Base-by-base conservation (phyloP, 495 filamentous ascomycete genomes). In the Aspergillus wentii region DNA sequence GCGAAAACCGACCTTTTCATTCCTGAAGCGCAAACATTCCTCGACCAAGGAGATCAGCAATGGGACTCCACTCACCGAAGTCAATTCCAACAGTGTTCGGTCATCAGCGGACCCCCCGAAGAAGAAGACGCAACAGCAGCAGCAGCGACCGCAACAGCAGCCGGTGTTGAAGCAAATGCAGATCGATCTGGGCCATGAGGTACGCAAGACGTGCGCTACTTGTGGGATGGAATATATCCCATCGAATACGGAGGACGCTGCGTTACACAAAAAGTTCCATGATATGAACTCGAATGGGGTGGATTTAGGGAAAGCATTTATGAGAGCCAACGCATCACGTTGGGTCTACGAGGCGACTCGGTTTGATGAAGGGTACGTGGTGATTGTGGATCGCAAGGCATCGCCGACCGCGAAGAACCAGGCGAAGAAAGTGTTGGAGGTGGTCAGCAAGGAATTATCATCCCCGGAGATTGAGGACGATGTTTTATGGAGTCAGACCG, bases 221-320 rank as follows among this genome's bases (percentile, higher is more conserved):
- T 87, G 83, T 52, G 77, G 74, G 1, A 87, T 87, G 83, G 78
- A 82, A 40, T 87, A 86, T 52, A 69, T 82, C 26, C 74, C 80
- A 9, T 83, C 80, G 1, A 76, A 78, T 16, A 61, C 64, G 27
- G 81, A 84, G 46, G 83, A 87, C 44, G 65, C 69, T 22, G 69
- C 69, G 2, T 49, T 85, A 23, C 83, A 87, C 49, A 77, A 73
- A 48, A 81, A 78, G 37, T 85, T 79, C 46, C 84, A 86, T 56
- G 75, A 72, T 26, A 76, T 78, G 66, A 80, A 81, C 35, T 63
- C 72, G 5, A 73, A 74, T 18, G 83, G 83, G 22, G 70, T 85
- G 18, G 78, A 83, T 38, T 59, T 86, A 30, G 71, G 71, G 19
- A 79, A 76, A 53, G 63, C 69, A 4, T 70, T 79, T 35, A 57